phyloP scores from a whole-genome alignment of 495 filamentous ascomycete genomes.

The Penicillium diatomitis region DNA sequence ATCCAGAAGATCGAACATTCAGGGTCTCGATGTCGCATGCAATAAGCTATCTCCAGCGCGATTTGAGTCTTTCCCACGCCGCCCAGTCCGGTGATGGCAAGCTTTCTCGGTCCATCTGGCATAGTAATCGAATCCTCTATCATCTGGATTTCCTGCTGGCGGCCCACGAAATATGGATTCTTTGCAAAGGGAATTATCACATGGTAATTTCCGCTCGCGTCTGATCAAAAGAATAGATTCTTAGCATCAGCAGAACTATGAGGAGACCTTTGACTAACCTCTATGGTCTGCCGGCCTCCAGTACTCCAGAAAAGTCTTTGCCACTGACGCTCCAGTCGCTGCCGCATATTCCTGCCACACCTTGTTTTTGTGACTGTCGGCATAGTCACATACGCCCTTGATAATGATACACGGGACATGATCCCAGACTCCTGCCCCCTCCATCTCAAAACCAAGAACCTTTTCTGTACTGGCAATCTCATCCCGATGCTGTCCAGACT shows the following conservation, averaged over 20 bases:
- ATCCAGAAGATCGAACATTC: conserved; percentile 46
- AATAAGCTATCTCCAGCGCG: conserved; percentile 38
- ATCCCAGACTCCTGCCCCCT: conserved; percentile 27
- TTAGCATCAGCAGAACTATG: too few relatives aligned
- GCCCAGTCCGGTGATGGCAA: conserved; percentile 35
- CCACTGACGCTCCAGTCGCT: too few relatives aligned
- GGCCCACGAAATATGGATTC: conserved; percentile 22
- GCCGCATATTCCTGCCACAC: too few relatives aligned
- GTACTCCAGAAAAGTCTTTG: too few relatives aligned
- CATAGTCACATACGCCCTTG: too few relatives aligned
- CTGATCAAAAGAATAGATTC: too few relatives aligned
- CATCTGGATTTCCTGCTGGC: conserved; percentile 11
- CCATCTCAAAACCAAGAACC: conserved; percentile 35
- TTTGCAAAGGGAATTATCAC: conserved; percentile 11
- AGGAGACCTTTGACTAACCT: too few relatives aligned
- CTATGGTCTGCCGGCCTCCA: too few relatives aligned
- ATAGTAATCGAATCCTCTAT: neutral
- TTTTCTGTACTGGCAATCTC: conserved; percentile 6
- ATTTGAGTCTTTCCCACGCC: conserved; percentile 46
- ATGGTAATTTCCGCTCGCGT: too few relatives aligned
- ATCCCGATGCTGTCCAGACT: conserved; percentile 19
- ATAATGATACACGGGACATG: conserved; percentile 10
- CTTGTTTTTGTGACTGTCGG: too few relatives aligned
- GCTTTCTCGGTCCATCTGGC: neutral
- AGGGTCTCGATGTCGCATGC: conserved; percentile 23